These are phyloP conservation scores for Osmanthus fragrans DNA, from an alignment of 257 asterid genomes.

Conservation along the genomic window DNA sequence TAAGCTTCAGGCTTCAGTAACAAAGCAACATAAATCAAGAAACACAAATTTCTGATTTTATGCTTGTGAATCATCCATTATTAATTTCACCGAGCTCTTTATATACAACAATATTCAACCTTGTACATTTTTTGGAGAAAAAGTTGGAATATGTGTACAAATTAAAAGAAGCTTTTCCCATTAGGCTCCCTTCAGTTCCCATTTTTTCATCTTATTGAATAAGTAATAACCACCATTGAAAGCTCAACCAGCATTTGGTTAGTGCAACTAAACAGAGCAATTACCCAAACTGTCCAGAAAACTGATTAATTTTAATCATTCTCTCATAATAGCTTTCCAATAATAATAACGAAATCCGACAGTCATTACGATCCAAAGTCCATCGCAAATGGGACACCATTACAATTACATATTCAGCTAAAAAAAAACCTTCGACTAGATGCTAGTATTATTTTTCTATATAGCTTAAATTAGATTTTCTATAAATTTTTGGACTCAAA, in stretches of 20 bases:
- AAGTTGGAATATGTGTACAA: neutral
- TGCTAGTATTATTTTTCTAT: neutral
- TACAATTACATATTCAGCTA: neutral
- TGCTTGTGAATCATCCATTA: neutral
- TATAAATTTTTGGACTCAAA: neutral
- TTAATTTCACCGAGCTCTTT: neutral
- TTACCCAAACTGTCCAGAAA: neutral
- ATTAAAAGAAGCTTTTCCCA: neutral
- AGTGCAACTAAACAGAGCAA: neutral
- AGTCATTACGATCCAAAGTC: neutral
- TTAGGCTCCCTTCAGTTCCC: neutral
- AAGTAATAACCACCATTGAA: neutral
- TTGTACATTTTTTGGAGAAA: neutral
- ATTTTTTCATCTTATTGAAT: neutral
- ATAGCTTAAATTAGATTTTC: neutral
- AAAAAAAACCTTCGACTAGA: neutral
- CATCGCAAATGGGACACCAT: neutral
- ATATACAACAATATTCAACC: slow-evolving; percentile 1
- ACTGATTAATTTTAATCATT: neutral
- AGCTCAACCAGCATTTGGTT: neutral
- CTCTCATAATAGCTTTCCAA: neutral
- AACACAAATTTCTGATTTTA: neutral
- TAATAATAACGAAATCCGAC: neutral
- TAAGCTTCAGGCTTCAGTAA: neutral
- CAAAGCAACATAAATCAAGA: neutral